Conservation (phyloP, 2,329 filamentous ascomycete genomes). For the Biscogniauxia marginata region DNA sequence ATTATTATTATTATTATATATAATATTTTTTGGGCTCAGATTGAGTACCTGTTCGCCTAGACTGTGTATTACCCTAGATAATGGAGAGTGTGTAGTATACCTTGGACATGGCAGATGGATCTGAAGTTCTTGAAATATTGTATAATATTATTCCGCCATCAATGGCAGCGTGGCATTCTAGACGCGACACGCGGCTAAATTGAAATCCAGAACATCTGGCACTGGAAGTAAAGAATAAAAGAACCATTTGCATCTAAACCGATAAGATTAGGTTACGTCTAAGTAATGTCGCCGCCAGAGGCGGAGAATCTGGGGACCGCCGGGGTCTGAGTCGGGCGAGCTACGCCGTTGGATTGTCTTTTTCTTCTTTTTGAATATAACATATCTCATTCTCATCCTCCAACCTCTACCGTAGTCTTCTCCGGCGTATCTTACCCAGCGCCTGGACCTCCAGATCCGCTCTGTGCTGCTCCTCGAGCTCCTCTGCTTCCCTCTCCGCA, state of each 20-base stretch:
- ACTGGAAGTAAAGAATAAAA: not conserved
- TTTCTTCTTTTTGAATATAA: not conserved
- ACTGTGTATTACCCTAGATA: too few relatives aligned
- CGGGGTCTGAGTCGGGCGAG: not conserved
- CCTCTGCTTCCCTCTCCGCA: slow-evolving; percentile 5
- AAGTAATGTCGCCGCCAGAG: not conserved
- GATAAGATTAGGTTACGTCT: not conserved
- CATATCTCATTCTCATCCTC: not conserved
- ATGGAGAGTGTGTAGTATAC: too few relatives aligned
- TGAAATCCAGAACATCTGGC: too few relatives aligned
- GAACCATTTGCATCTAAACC: too few relatives aligned
- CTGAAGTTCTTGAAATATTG: too few relatives aligned
- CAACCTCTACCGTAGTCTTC: not conserved
- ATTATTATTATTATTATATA: too few relatives aligned
- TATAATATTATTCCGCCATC: too few relatives aligned
- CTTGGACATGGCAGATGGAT: too few relatives aligned
- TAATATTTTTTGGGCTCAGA: too few relatives aligned
- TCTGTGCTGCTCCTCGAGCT: not conserved
- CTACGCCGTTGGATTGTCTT: not conserved
- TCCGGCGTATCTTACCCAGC: not conserved
- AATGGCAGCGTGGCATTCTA: too few relatives aligned
- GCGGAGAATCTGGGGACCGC: not conserved
- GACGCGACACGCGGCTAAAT: too few relatives aligned
- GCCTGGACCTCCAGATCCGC: not conserved
- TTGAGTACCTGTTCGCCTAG: too few relatives aligned